phyloP scores from a whole-genome alignment of 192 early-diverging fungal genomes.

The Coemansia guatemalensis region DNA sequence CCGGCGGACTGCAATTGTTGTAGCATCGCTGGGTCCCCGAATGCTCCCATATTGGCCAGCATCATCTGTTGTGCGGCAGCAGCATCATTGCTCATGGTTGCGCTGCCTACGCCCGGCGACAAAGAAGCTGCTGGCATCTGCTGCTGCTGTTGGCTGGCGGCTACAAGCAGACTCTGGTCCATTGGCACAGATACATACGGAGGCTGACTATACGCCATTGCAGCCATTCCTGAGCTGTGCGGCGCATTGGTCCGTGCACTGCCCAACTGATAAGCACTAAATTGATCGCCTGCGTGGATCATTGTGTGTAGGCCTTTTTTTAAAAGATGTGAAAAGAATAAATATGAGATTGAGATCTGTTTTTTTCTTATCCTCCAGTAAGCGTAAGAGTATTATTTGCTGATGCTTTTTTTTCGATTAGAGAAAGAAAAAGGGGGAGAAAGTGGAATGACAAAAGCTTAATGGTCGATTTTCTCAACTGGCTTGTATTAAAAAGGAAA shows the following conservation, averaged over 20 bases:
- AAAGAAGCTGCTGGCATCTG: not conserved
- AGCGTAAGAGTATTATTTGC: not conserved
- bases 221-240: conserved; percentile 10
- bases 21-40: conserved; percentile 28
- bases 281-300: conserved; percentile 52
- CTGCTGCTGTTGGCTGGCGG: conserved; percentile 13
- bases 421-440: not conserved
- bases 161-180: conserved; percentile 8
- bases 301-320: conserved; percentile 20
- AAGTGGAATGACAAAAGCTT: not conserved
- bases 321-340: not conserved
- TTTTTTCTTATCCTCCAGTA: not conserved
- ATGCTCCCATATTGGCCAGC: conserved; percentile 38
- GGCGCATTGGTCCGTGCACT: not conserved
- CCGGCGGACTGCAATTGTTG: conserved; percentile 37
- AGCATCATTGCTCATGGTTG: conserved; percentile 19
- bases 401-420: no score
- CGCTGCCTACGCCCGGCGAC: not conserved
- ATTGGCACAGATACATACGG: conserved; percentile 1
- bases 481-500: not conserved
- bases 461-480: not conserved
- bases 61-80: conserved; percentile 35
- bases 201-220: conserved; percentile 27
- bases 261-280: conserved; percentile 25
- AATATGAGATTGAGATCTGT: not conserved